Base-by-base conservation (phyloP, 1,284 basidiomycete genomes). In the Ceraceosorus bombacis region DNA sequence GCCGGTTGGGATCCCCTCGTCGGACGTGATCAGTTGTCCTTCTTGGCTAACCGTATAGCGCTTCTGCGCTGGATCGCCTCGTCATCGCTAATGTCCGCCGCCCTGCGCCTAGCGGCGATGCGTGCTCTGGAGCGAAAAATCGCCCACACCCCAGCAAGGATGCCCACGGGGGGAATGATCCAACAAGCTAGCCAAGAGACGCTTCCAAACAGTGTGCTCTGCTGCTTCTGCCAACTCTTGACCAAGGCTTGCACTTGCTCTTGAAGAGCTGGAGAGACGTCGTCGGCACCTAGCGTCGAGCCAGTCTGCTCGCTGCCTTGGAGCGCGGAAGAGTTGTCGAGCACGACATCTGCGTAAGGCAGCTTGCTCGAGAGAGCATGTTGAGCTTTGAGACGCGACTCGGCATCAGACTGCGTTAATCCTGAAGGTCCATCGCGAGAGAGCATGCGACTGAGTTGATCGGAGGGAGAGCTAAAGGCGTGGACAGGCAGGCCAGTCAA, bases 261-360 rank as follows among this genome's bases (percentile, higher is more conserved):
- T 43, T 86, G 81, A 36, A 75, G 53, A 7, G 60, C 62, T 4
- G 64, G 49, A 15, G 67, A 63, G 27, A 3, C 27, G 27, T 1
- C 27, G 3, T 27, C 3, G 4, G 67, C 64, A 13, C 59, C 17
- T 6, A 53, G 61, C 0, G n/a, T 39, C 15, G 54, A 41, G 1
- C 59, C 58, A 27, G 27, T 27, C 43, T 46, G 43, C 1, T 43
- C 49, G 39, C 58, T 55, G 48, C 39, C 15, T 5, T 10, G 12
- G 38, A 82, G 79, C 0, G 86, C 82, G 1, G 89, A 88, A 5
- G 88, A 89, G 77, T 98, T 98, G 79, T 96, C 91, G 41, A 98
- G 79, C 50, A 96, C 85, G 48, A 85, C 77, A 72, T 95, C 90
- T 0, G 92, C 93, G 70, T 89, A 93, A 8, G 80, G 71, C 5